Evolutionary conservation across 345 rosid genomes (phyloP).

Genomic region (Fremontodendron californicum): DNA sequence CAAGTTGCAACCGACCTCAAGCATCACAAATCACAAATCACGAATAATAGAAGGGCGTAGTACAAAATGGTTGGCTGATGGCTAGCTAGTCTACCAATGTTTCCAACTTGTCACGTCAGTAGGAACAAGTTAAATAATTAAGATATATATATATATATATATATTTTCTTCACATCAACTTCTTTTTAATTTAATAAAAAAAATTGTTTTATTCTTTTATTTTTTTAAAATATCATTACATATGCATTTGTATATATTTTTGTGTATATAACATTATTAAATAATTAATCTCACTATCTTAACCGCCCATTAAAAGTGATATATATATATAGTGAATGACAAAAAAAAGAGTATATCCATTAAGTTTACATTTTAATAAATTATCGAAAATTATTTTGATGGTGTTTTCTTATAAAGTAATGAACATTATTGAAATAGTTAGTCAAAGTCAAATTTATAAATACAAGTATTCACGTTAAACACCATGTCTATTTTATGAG

Average conservation of each 20-base stretch:
- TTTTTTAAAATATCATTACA: no score
- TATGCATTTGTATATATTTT: no score
- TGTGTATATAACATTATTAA: no score
- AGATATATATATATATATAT: no score
- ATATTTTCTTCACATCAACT: no score
- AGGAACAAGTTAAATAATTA: no score
- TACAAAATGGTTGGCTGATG: not conserved
- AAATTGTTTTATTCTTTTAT: no score
- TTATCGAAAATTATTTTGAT: not conserved
- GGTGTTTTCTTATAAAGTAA: not conserved
- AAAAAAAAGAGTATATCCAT: not conserved
- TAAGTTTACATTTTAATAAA: not conserved
- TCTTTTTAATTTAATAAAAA: no score
- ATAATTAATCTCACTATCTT: no score
- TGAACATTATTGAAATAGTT: not conserved
- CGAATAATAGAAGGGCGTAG: not conserved
- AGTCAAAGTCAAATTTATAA: not conserved
- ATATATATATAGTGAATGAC: no score
- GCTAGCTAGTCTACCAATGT: not conserved
- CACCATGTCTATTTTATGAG: not conserved
- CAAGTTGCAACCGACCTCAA: not conserved
- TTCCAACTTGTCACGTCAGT: not conserved
- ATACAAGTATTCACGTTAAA: not conserved
- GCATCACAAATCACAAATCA: no score
- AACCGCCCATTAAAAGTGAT: no score